Evolutionary conservation across 2,329 filamentous ascomycete genomes (phyloP).

Genomic region (Byssochlamys sp.): DNA sequence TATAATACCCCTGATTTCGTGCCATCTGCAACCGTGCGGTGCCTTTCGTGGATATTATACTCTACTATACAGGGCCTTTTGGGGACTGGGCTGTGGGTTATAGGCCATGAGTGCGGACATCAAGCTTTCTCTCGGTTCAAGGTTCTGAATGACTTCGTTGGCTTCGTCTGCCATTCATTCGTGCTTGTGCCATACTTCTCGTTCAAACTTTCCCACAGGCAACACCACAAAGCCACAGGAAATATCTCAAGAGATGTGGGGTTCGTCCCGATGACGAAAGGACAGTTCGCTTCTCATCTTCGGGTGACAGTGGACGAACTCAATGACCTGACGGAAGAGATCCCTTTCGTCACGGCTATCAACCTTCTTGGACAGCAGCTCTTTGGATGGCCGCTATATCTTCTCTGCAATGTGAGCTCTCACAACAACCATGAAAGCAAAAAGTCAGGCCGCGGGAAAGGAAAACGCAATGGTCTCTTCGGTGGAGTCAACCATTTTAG

Average conservation of each 20-base stretch:
- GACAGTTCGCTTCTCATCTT: conserved; percentile 65
- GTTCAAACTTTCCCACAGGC: conserved; percentile 98
- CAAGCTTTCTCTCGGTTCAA: conserved; percentile 92
- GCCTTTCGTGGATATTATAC: conserved; percentile 56
- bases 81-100: conserved; percentile 86
- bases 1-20: conserved; percentile 78
- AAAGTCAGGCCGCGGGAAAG: conserved; percentile 81
- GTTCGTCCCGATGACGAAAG: conserved; percentile 85
- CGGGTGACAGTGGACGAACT: conserved; percentile 72
- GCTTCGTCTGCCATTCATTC: conserved; percentile 80
- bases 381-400: conserved; percentile 85
- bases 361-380: conserved; percentile 77
- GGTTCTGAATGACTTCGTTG: conserved; percentile 79
- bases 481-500: conserved; percentile 91
- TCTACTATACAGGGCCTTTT: conserved; percentile 84
- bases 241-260: conserved; percentile 98
- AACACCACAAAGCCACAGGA: conserved; percentile 98
- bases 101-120: conserved; percentile 96
- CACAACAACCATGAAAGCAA: conserved; percentile 91
- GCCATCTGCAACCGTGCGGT: conserved; percentile 58
- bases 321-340: conserved; percentile 84
- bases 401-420: conserved; percentile 84
- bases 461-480: conserved; percentile 74
- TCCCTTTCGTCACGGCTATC: conserved; percentile 68
- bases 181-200: conserved; percentile 95